Evolutionary conservation across 2,329 filamentous ascomycete genomes (phyloP).

Genomic region (Cladophialophora yegresii): DNA sequence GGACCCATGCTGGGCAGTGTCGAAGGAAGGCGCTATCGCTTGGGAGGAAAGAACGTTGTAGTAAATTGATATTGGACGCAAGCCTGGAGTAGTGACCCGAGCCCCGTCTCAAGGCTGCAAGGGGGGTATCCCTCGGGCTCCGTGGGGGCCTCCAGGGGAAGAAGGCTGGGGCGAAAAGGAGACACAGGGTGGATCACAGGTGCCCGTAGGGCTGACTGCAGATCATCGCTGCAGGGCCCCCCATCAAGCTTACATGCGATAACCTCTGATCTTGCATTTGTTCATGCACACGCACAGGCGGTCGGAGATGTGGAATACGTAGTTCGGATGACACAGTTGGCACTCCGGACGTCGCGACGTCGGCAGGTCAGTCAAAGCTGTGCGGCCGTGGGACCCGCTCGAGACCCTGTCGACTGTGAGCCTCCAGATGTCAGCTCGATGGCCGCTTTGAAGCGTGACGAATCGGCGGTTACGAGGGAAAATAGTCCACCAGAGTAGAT

Average conservation of each 20-base stretch:
- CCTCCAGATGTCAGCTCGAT: neutral
- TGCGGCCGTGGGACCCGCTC: neutral
- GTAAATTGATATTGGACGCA: neutral
- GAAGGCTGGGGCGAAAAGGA: constrained; percentile 24
- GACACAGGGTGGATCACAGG: constrained; percentile 18
- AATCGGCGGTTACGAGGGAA: neutral
- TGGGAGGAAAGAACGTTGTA: neutral
- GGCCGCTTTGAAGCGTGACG: neutral
- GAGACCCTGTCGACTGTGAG: neutral
- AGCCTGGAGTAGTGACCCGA: neutral
- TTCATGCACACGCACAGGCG: constrained; percentile 16
- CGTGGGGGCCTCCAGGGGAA: too few species aligned
- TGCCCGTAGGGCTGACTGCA: constrained; percentile 22
- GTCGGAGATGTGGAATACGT: neutral
- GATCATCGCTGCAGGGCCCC: constrained; percentile 26
- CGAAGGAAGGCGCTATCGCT: neutral
- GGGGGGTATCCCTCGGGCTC: too few species aligned
- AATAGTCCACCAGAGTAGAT: neutral
- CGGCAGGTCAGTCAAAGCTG: neutral
- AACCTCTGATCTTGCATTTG: constrained; percentile 19
- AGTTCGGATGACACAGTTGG: neutral
- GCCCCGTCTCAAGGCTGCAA: neutral
- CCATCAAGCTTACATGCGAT: constrained; percentile 21
- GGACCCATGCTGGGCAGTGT: neutral
- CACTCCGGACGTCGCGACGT: neutral